A percentile compares a stretch with the other conserved stretches of the same genome.
These are phyloP conservation scores for Phalaenopsis aphrodite DNA, from an alignment of 106 monocot species.

Conservation along the genomic window DNA sequence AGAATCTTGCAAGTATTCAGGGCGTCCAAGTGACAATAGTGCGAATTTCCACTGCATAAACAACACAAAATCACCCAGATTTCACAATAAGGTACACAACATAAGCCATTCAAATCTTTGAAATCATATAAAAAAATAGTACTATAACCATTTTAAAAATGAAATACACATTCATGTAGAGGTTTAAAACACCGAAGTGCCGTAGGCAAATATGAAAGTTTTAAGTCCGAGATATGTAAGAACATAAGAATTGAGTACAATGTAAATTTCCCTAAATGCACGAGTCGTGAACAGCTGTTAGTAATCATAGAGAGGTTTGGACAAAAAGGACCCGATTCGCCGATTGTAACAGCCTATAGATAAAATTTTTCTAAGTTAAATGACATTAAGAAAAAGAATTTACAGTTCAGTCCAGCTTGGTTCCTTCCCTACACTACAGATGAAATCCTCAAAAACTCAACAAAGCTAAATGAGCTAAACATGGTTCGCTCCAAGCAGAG, in stretches of 20 bases:
- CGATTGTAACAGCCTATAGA: not conserved
- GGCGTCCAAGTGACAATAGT: constrained; percentile 65
- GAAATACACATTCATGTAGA: not conserved
- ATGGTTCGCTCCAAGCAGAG: not conserved
- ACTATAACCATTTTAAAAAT: not conserved
- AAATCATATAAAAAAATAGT: too few species aligned
- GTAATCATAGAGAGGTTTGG: not conserved
- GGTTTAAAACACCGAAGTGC: too few species aligned
- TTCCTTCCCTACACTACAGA: not conserved
- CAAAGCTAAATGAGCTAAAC: too few species aligned
- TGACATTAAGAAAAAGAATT: not conserved
- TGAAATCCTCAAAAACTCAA: too few species aligned
- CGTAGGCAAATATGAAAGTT: not conserved
- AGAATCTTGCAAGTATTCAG: constrained; percentile 73
- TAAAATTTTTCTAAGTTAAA: not conserved
- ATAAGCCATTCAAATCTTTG: too few species aligned
- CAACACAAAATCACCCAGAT: constrained; percentile 2
- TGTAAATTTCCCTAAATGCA: not conserved
- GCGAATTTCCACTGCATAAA: constrained; percentile 81
- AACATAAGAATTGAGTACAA: not conserved
- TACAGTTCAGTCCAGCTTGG: not conserved
- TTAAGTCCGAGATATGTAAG: not conserved
- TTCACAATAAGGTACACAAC: not conserved
- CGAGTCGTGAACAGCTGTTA: not conserved
- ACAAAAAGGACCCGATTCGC: not conserved